Conservation (phyloP, 345 rosid species). For the Melastoma malabathricum region DNA sequence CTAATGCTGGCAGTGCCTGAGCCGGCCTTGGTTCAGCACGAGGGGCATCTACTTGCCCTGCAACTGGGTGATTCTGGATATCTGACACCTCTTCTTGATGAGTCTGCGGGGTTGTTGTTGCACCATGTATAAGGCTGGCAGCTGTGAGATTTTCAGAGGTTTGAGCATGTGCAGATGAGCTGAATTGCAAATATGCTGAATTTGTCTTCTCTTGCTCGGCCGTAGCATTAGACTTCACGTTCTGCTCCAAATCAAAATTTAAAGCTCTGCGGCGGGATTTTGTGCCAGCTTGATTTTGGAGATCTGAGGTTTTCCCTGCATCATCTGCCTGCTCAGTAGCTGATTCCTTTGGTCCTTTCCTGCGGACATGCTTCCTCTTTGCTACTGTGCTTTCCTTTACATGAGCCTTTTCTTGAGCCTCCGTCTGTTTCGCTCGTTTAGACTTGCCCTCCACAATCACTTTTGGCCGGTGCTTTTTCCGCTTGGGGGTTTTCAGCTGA, state of each 20-base stretch:
- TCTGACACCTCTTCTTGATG: constrained; percentile 18
- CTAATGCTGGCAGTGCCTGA: constrained; percentile 6
- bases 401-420: constrained; percentile 10
- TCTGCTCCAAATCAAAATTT: constrained; percentile 40
- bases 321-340: constrained; percentile 18
- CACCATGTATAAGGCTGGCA: constrained; percentile 10
- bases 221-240: constrained; percentile 3
- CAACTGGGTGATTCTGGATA: constrained; percentile 22
- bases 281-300: constrained; percentile 11
- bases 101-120: constrained; percentile 13
- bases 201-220: constrained; percentile 14
- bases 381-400: constrained; percentile 11
- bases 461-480: constrained; percentile 78
- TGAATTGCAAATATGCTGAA: constrained; percentile 1
- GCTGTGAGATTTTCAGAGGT: constrained; percentile 10
- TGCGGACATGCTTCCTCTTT: constrained; percentile 33
- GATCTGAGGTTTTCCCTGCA: constrained; percentile 5
- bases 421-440: constrained; percentile 29
- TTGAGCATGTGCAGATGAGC: constrained; percentile 13
- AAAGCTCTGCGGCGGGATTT: constrained; percentile 44
- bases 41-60: constrained; percentile 8
- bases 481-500: constrained; percentile 42
- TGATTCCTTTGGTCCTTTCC: constrained; percentile 26
- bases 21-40: constrained; percentile 17
- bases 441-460: constrained; percentile 52